Evolutionary conservation across 2,329 filamentous ascomycete species (phyloP).

Genomic region (Mycosphaerella sp.): DNA sequence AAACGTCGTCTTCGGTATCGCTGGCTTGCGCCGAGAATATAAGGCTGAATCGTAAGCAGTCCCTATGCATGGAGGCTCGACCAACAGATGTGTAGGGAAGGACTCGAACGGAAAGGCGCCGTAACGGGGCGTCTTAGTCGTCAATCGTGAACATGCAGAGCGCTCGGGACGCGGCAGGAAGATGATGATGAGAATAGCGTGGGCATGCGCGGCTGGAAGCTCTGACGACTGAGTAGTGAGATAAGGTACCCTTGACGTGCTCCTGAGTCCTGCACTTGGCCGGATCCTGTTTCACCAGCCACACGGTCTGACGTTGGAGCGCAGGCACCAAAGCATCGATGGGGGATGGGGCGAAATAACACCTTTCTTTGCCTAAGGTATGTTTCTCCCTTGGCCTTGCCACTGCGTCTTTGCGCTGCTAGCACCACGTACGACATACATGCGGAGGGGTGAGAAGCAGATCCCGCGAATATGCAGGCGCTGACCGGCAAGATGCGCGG

Average conservation of each 20-base stretch:
- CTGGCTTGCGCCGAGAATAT: not conserved
- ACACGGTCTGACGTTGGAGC: conserved; percentile 19
- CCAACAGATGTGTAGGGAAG: conserved; percentile 14
- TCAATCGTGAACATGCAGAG: conserved; percentile 14
- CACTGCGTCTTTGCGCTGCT: no score
- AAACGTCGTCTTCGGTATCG: not conserved
- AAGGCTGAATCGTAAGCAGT: conserved; percentile 17
- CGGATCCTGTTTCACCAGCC: conserved; percentile 15
- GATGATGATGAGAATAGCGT: conserved; percentile 10
- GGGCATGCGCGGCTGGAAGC: conserved; percentile 14
- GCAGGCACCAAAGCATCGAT: conserved; percentile 17
- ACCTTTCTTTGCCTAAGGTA: not conserved
- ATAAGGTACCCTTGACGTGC: conserved; percentile 19
- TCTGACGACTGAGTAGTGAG: conserved; percentile 13
- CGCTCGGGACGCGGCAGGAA: conserved; percentile 16
- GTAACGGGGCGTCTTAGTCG: conserved; percentile 13
- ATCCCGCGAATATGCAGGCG: conserved; percentile 7
- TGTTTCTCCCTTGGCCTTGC: no score
- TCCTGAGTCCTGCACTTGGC: conserved; percentile 1
- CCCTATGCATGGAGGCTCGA: conserved; percentile 11
- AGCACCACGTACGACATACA: no score
- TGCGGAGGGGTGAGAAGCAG: conserved; percentile 5
- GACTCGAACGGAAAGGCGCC: conserved; percentile 17
- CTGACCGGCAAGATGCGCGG: conserved; percentile 4
- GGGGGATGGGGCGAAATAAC: conserved; percentile 4